A percentile compares a stretch with the other conserved stretches of the same genome.
Conservation (phyloP, 345 rosid species). For the Pistacia integerrima region DNA sequence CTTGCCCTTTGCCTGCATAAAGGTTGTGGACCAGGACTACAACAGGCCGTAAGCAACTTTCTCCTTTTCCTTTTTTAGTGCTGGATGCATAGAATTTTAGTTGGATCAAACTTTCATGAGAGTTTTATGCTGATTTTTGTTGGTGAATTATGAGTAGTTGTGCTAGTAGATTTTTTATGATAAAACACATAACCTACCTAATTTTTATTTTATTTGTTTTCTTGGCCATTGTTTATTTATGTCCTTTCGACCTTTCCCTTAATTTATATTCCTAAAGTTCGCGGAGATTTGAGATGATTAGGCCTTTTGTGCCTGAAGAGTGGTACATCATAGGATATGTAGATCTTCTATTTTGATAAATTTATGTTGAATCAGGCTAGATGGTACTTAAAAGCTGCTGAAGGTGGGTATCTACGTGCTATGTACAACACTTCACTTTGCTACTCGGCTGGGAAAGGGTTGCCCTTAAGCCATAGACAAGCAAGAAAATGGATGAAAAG, state of each 20-base stretch:
- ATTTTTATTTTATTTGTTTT: too few species aligned
- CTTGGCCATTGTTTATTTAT: background rate
- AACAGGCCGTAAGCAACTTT: conserved; percentile 60
- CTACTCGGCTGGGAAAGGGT: conserved; percentile 79
- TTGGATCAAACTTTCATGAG: background rate
- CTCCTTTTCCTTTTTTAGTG: background rate
- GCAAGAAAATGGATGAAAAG: conserved; percentile 93
- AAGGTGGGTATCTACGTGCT: conserved; percentile 83
- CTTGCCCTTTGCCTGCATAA: conserved; percentile 81
- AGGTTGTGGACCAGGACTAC: conserved; percentile 58
- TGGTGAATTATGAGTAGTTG: background rate
- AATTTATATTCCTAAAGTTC: background rate
- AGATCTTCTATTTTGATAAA: background rate
- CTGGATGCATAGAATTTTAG: background rate
- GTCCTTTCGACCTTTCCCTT: background rate
- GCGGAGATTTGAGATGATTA: background rate
- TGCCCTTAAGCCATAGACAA: conserved; percentile 48
- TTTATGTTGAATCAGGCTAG: conserved; percentile 46
- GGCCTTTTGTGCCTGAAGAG: background rate
- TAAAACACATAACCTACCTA: background rate
- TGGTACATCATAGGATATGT: background rate
- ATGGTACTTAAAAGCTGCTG: conserved; percentile 87
- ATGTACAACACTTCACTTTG: conserved; percentile 87
- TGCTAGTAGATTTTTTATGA: background rate
- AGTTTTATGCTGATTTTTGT: background rate